phyloP scores from a whole-genome alignment of 2,329 filamentous ascomycete species.

The Dryadomyces quercus-mongolicae region DNA sequence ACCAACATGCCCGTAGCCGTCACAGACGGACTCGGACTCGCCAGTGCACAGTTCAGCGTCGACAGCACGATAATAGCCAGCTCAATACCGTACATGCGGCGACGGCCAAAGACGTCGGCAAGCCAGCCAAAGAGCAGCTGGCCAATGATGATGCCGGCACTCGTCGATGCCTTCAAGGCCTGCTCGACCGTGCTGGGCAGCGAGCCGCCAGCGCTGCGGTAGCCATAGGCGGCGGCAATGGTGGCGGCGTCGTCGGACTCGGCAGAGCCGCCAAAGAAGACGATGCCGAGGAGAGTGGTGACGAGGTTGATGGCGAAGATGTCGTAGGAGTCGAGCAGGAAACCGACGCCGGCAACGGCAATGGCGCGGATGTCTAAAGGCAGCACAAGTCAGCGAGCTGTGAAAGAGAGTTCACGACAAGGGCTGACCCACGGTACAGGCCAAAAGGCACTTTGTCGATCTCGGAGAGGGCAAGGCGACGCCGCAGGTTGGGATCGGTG shows the following conservation, averaged over 20 bases:
- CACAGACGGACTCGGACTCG: constrained; percentile 47
- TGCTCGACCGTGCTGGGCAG: constrained; percentile 57
- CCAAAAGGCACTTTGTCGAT: constrained; percentile 71
- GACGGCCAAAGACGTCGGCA: constrained; percentile 63
- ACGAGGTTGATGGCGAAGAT: constrained; percentile 73
- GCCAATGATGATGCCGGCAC: constrained; percentile 65
- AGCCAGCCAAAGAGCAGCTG: constrained; percentile 67
- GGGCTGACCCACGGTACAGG: constrained; percentile 59
- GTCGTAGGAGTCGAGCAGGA: constrained; percentile 73
- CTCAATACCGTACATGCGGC: constrained; percentile 74
- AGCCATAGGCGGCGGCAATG: constrained; percentile 27
- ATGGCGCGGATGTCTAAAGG: constrained; percentile 52
- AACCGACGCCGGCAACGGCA: constrained; percentile 67
- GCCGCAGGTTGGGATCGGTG: constrained; percentile 61
- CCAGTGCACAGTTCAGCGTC: constrained; percentile 54
- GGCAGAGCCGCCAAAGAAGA: constrained; percentile 50
- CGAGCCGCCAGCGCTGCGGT: constrained; percentile 36
- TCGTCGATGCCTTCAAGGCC: constrained; percentile 71
- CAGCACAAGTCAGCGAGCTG: too few relatives aligned
- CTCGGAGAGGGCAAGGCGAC: constrained; percentile 63
- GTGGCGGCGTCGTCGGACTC: constrained; percentile 21
- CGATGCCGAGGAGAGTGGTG: constrained; percentile 59
- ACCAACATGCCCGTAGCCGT: constrained; percentile 49
- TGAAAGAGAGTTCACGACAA: too few relatives aligned
- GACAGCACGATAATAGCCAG: constrained; percentile 59